Percentiles rank a stretch among this genome's conserved stretches.
phyloP scores from a whole-genome alignment of 1,284 basidiomycete species.

The Acaromyces ingoldii region DNA sequence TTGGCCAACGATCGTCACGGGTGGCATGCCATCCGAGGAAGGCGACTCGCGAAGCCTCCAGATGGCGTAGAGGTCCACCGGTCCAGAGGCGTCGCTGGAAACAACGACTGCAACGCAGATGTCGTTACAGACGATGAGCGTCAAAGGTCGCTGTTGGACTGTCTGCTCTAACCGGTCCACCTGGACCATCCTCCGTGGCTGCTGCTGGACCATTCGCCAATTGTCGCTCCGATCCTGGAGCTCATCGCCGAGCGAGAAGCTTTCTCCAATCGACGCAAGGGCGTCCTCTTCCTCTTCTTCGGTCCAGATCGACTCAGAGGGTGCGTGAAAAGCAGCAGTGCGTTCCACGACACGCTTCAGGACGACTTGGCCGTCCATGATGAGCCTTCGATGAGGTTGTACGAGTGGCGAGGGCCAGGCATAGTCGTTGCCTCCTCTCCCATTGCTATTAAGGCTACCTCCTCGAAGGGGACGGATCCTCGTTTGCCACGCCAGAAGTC shows the following conservation, averaged over 20 bases:
- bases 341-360: constrained; percentile 86
- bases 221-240: not conserved
- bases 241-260: not conserved
- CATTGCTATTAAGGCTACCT: too few species aligned
- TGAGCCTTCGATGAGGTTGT: constrained; percentile 81
- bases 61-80: too few species aligned
- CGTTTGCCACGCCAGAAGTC: constrained; percentile 64
- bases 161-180: constrained; percentile 73
- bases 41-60: too few species aligned
- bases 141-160: constrained; percentile 26
- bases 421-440: too few species aligned
- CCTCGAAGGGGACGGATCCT: constrained; percentile 81
- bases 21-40: too few species aligned
- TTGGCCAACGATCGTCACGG: too few species aligned
- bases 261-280: not conserved
- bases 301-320: not conserved
- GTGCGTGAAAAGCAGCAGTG: constrained; percentile 61
- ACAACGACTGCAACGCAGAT: constrained; percentile 72
- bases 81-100: too few species aligned
- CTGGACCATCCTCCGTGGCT: constrained; percentile 57
- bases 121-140: constrained; percentile 76
- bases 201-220: not conserved
- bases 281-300: not conserved
- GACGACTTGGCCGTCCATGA: constrained; percentile 62
- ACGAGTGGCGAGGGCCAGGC: constrained; percentile 82